Base-by-base conservation (phyloP, 257 asterid genomes). In the Lavandula angustifolia region DNA sequence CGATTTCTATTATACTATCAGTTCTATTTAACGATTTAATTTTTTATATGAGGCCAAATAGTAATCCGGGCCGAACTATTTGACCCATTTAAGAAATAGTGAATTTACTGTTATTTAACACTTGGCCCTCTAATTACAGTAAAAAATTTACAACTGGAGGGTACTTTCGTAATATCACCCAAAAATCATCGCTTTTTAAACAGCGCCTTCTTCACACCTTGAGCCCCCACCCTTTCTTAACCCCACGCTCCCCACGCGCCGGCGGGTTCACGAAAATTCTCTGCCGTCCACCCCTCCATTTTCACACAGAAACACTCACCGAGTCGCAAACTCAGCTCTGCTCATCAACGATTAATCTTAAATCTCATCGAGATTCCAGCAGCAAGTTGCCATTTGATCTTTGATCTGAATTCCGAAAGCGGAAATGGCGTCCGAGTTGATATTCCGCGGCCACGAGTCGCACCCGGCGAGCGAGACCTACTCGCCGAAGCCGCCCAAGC, bases 391-490 rank as follows among this genome's bases (percentile, higher is more conserved):
- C 9, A 54, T 52, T 50, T 34, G 50, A 53, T 66, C 62, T 22
- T 51, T 32, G 67, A 78, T 71, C 70, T 38, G 40, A 51, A 16
- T 9, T 29, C 0, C 27, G 33, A 3, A 54, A 48, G 3, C 14
- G 9, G 18, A 57, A 48, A 90, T 88, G 96, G 84, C 75, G 6
- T 86, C 98, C 44, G 98, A 88, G 81, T 71, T 91, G 78, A 88
- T 76, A 54, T 91, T 75, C 79, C 90, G 96, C 41, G 95, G 98
- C 62, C 96, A 85, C 75, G 98, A 91, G 61, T 61, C 94, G 44
- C 92, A 80, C 2, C 76, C 74, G 33, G 69, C 49, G 58, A 69
- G 73, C 48, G 95, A 84, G 34, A 65, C 73, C 53, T 92, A 92
- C 82, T 83, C 87, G 16, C 95, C 98, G 18, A 77, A 79, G 76